These are phyloP conservation scores for Fomitopsis palustris DNA, from an alignment of 1,284 basidiomycete species.

Conservation along the genomic window DNA sequence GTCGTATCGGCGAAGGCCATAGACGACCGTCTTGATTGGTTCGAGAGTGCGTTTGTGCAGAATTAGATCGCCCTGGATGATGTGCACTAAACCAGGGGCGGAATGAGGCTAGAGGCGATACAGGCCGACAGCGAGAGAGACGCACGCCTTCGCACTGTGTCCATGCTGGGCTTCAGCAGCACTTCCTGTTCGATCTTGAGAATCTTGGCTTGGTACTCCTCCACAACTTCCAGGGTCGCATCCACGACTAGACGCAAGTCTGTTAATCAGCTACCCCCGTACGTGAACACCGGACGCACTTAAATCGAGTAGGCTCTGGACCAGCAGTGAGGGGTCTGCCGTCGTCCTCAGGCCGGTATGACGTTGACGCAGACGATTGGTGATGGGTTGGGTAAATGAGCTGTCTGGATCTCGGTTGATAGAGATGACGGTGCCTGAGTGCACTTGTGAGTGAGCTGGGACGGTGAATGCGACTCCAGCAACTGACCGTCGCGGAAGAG, in stretches of 20 bases:
- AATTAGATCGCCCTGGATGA: conserved; percentile 68
- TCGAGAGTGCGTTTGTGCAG: conserved; percentile 66
- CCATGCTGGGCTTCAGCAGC: conserved; percentile 55
- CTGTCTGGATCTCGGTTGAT: conserved; percentile 44
- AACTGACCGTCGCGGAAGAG: conserved; percentile 55
- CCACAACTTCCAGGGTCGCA: conserved; percentile 61
- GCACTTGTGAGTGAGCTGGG: neutral
- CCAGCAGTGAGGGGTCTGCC: conserved; percentile 58
- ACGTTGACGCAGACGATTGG: conserved; percentile 47
- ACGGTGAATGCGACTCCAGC: neutral
- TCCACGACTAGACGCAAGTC: conserved; percentile 49
- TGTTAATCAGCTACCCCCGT: neutral
- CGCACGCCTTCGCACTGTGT: conserved; percentile 54
- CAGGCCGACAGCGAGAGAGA: conserved; percentile 9
- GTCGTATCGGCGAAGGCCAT: conserved; percentile 64
- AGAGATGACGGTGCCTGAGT: conserved; percentile 57
- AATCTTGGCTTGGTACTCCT: conserved; percentile 60
- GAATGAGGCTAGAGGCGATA: neutral
- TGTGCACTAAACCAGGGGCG: conserved; percentile 47
- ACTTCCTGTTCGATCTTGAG: conserved; percentile 57
- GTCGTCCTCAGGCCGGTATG: conserved; percentile 59
- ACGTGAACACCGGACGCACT: conserved; percentile 32
- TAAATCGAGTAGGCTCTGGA: conserved; percentile 61
- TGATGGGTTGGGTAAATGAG: conserved; percentile 53
- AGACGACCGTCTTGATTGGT: conserved; percentile 64